Conservation (phyloP, 2,329 filamentous ascomycete genomes). For the Exophiala xenobiotica region DNA sequence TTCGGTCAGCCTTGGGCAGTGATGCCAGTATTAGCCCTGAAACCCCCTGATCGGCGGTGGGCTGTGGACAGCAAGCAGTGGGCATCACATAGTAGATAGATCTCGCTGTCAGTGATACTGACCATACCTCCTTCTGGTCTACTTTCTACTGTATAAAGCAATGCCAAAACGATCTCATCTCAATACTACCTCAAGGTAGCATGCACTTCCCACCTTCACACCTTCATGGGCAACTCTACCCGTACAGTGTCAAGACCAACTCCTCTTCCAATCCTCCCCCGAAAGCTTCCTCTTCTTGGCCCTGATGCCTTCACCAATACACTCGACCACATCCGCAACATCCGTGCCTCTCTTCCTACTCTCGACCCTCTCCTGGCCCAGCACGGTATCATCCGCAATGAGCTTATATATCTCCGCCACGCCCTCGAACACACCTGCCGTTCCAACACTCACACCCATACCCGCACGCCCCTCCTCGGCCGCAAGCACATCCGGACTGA, state of each 20-base stretch:
- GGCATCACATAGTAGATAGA: no score
- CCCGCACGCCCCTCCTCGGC: constrained; percentile 24
- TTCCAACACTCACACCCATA: constrained; percentile 31
- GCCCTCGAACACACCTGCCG: constrained; percentile 23
- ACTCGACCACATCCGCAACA: constrained; percentile 46
- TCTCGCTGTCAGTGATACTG: no score
- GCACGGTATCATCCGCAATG: constrained; percentile 50
- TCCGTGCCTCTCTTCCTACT: constrained; percentile 42
- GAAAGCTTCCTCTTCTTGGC: constrained; percentile 31
- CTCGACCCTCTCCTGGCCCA: constrained; percentile 47
- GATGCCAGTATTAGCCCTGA: no score
- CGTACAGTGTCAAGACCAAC: constrained; percentile 15
- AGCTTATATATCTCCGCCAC: constrained; percentile 52
- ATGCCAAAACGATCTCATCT: no score
- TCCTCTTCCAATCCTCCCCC: constrained; percentile 26
- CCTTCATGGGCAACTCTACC: no score
- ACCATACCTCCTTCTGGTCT: no score
- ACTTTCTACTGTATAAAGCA: no score
- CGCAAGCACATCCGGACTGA: constrained; percentile 37
- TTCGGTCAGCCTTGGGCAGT: no score
- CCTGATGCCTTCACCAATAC: constrained; percentile 37
- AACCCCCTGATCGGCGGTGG: no score
- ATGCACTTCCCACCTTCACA: no score
- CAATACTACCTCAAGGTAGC: no score
- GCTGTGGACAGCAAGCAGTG: no score